These are phyloP conservation scores for Emericellopsis cladophorae DNA, from an alignment of 2,329 filamentous ascomycete genomes.

Conservation along the genomic window DNA sequence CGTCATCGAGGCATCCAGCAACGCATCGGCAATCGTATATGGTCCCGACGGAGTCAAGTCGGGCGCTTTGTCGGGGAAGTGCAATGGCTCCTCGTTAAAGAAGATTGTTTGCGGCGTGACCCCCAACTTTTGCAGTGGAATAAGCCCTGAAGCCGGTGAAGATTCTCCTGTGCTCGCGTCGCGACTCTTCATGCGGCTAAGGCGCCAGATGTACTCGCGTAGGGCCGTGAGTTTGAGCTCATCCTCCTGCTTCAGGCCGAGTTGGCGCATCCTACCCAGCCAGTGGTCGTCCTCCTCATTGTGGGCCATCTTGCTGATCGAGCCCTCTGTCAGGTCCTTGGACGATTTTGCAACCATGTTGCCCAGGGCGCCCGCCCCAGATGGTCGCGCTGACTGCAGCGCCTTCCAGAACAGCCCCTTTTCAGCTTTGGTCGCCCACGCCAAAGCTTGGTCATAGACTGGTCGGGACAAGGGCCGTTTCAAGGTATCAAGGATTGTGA, in stretches of 20 bases:
- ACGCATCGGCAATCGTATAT: conserved; percentile 79
- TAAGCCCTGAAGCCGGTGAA: conserved; percentile 24
- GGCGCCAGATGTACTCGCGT: conserved; percentile 82
- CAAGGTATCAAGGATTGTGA: conserved; percentile 65
- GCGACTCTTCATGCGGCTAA: conserved; percentile 59
- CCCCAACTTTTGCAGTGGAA: conserved; percentile 62
- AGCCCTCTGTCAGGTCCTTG: conserved; percentile 41
- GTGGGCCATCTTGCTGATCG: conserved; percentile 51
- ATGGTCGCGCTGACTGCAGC: conserved; percentile 50
- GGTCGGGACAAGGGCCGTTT: conserved; percentile 69
- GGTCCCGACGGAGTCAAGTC: conserved; percentile 26
- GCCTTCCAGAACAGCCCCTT: conserved; percentile 81
- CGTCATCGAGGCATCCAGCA: conserved; percentile 83
- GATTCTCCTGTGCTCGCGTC: conserved; percentile 22
- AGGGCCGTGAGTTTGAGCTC: conserved; percentile 81
- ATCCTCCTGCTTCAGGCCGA: conserved; percentile 72
- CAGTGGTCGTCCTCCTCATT: conserved; percentile 93
- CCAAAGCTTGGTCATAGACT: conserved; percentile 73
- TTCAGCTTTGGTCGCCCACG: conserved; percentile 75
- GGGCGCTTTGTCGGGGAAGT: conserved; percentile 19
- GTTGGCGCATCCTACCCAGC: conserved; percentile 72
- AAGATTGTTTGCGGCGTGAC: conserved; percentile 82
- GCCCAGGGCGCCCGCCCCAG: conserved; percentile 48
- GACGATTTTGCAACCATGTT: conserved; percentile 41
- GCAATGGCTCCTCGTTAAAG: conserved; percentile 65